These are phyloP conservation scores for Penicillium goetzii DNA, from an alignment of 495 filamentous ascomycete genomes.

Conservation along the genomic window DNA sequence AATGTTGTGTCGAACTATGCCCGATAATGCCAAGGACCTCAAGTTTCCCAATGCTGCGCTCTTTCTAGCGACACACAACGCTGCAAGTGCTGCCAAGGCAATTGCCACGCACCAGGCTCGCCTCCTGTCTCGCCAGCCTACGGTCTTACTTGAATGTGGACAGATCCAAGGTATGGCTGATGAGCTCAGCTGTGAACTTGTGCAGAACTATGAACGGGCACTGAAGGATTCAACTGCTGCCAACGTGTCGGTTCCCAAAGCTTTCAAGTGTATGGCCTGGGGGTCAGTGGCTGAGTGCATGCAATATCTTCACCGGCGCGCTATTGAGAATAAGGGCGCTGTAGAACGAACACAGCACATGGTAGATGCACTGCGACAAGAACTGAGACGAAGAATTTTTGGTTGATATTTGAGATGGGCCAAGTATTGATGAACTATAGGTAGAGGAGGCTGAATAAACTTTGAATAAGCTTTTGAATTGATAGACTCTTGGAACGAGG, in stretches of 20 bases:
- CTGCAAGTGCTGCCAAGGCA: slow-evolving; percentile 37
- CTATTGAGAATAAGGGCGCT: slow-evolving; percentile 43
- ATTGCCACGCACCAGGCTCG: slow-evolving; percentile 30
- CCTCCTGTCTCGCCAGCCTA: slow-evolving; percentile 29
- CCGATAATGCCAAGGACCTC: slow-evolving; percentile 17
- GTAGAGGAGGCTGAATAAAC: not conserved
- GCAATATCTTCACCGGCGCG: slow-evolving; percentile 41
- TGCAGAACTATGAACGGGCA: slow-evolving; percentile 32
- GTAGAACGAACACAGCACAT: slow-evolving; percentile 38
- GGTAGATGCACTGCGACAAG: slow-evolving; percentile 29
- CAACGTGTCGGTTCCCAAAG: slow-evolving; percentile 30
- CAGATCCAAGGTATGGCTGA: slow-evolving; percentile 68
- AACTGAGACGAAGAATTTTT: slow-evolving; percentile 46
- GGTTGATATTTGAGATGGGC: slow-evolving; percentile 12
- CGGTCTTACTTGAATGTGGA: slow-evolving; percentile 38
- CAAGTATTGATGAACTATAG: not conserved
- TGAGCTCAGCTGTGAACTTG: slow-evolving; percentile 39
- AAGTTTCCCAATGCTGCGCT: slow-evolving; percentile 40
- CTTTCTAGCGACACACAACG: slow-evolving; percentile 49
- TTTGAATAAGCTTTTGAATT: no score
- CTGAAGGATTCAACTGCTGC: slow-evolving; percentile 17
- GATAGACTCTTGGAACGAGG: no score
- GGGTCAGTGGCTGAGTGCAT: slow-evolving; percentile 42
- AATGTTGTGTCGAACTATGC: slow-evolving; percentile 30
- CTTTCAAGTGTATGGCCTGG: slow-evolving; percentile 46